phyloP scores from a whole-genome alignment of 164 flowering plant species.

The grape (Vitis vinifera) region DNA sequence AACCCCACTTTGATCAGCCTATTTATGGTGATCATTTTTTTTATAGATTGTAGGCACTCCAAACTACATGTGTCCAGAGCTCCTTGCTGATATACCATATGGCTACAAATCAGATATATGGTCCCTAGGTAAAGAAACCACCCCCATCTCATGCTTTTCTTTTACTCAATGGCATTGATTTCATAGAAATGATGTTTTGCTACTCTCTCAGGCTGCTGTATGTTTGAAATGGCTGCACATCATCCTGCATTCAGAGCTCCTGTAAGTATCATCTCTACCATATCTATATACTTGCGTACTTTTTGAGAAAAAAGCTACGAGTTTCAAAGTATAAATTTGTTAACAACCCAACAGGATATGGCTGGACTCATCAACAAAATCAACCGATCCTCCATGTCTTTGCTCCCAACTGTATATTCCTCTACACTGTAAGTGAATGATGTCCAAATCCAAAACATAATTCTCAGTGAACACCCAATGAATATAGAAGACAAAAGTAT shows the following conservation, averaged over 20 bases:
- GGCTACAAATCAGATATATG: conserved; percentile 80
- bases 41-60: conserved; percentile 64
- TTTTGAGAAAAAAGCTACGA: too few species aligned
- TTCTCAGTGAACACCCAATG: neutral
- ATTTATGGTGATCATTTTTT: neutral
- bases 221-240: conserved; percentile 94
- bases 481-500: too few species aligned
- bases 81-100: conserved; percentile 69
- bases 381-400: conserved; percentile 67
- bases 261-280: conserved; percentile 40
- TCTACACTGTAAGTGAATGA: conserved; percentile 58
- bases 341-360: conserved; percentile 51
- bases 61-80: conserved; percentile 80
- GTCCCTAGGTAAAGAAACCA: conserved; percentile 50
- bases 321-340: conserved; percentile 1
- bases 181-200: conserved; percentile 1
- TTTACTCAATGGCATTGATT: neutral
- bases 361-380: conserved; percentile 77
- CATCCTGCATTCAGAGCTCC: conserved; percentile 82
- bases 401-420: conserved; percentile 78
- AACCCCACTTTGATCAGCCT: neutral
- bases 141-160: neutral
- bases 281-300: neutral
- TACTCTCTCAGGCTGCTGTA: conserved; percentile 69
- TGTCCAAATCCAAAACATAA: neutral